Evolutionary conservation across 225 moss, liverwort and hornwort species (phyloP).

Genomic region (Pseudisothecium myosuroides): DNA sequence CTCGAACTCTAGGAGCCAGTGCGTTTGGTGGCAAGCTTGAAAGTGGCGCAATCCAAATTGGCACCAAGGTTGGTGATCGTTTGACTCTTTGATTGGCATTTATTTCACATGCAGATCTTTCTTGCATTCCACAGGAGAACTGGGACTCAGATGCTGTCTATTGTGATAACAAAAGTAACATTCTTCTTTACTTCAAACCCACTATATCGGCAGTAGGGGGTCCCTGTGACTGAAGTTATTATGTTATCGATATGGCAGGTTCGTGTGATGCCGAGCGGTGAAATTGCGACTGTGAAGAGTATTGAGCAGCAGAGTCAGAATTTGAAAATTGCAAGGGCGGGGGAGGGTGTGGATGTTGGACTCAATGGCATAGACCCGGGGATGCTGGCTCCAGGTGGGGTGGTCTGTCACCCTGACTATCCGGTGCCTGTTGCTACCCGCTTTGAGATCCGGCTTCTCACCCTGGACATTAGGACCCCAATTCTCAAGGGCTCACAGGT

Average conservation of each 20-base stretch:
- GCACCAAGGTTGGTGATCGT: conserved; percentile 52
- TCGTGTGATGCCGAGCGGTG: conserved; percentile 78
- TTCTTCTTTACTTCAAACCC: neutral
- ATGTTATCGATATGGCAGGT: conserved; percentile 38
- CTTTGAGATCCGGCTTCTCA: conserved; percentile 71
- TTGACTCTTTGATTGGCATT: neutral
- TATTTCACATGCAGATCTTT: neutral
- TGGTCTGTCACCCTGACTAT: conserved; percentile 88
- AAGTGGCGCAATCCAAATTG: conserved; percentile 74
- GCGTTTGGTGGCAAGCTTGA: conserved; percentile 93
- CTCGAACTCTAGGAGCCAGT: conserved; percentile 71
- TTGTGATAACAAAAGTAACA: neutral
- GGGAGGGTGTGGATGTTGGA: conserved; percentile 93
- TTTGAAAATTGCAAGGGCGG: conserved; percentile 56
- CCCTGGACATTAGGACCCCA: conserved; percentile 60
- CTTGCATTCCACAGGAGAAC: neutral
- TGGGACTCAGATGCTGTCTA: neutral
- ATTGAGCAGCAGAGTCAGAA: conserved; percentile 65
- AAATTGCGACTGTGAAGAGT: conserved; percentile 58
- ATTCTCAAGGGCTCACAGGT: conserved; percentile 88
- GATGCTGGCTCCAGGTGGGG: conserved; percentile 58
- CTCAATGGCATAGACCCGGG: conserved; percentile 65
- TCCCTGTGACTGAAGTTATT: neutral
- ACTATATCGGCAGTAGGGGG: neutral
- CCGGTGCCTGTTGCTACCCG: conserved; percentile 75